These are phyloP conservation scores for Apostasia shenzhenica DNA, from an alignment of 106 monocot genomes.

Conservation along the genomic window DNA sequence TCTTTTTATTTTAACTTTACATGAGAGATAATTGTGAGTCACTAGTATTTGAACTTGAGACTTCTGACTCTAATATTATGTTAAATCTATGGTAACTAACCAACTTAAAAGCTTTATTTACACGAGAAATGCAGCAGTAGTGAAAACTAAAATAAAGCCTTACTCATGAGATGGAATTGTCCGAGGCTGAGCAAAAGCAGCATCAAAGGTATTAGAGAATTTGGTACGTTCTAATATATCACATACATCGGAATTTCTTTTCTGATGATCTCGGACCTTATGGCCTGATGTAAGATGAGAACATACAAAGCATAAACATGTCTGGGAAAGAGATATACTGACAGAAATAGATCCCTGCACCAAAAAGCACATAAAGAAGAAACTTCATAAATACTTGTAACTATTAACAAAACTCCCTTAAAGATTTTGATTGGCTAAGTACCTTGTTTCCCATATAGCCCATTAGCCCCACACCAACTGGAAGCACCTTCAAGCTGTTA, in stretches of 20 bases:
- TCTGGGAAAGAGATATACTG: slow-evolving; percentile 79
- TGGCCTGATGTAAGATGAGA: slow-evolving; percentile 72
- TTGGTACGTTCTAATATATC: slow-evolving; percentile 48
- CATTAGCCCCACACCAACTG: slow-evolving; percentile 72
- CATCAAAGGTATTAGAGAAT: slow-evolving; percentile 29
- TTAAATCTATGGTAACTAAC: no score
- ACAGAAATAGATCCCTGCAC: slow-evolving; percentile 71
- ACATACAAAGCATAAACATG: slow-evolving; percentile 58
- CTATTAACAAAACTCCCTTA: no score
- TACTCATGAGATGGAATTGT: slow-evolving; percentile 75
- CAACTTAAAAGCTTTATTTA: no score
- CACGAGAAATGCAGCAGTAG: no score
- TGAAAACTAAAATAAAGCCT: slow-evolving; percentile 1
- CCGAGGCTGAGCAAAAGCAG: slow-evolving; percentile 13
- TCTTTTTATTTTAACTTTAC: no score
- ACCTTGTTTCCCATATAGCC: slow-evolving; percentile 92
- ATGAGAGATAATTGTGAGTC: no score
- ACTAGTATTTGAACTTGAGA: no score
- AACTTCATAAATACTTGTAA: neutral
- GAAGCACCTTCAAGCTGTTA: slow-evolving; percentile 55
- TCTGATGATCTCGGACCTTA: slow-evolving; percentile 55
- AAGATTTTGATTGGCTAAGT: neutral
- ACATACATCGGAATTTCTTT: slow-evolving; percentile 51
- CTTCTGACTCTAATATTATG: no score
- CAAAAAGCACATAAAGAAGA: neutral